Percentiles rank a stretch among this genome's conserved stretches.
Conservation (phyloP, 148 eudicot genomes). For the Polygonum maritimum region DNA sequence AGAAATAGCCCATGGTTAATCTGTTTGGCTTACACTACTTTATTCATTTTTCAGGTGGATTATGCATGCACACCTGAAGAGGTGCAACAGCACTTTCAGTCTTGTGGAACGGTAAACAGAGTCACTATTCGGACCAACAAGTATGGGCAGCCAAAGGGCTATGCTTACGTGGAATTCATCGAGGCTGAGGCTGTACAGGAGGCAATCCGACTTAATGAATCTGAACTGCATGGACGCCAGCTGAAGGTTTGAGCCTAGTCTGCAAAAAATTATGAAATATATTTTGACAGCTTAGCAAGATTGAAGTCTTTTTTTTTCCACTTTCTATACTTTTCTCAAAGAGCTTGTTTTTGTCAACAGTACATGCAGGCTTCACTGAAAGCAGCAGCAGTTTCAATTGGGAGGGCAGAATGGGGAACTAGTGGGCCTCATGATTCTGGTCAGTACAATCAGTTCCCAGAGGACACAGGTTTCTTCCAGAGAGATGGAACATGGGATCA, state of each 20-base stretch:
- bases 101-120: slow-evolving; percentile 85
- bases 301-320: background rate
- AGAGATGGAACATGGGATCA: slow-evolving; percentile 78
- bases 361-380: slow-evolving; percentile 83
- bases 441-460: slow-evolving; percentile 84
- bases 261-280: background rate
- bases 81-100: slow-evolving; percentile 87
- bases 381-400: slow-evolving; percentile 75
- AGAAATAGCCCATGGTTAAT: background rate
- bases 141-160: slow-evolving; percentile 86
- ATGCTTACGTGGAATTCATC: slow-evolving; percentile 79
- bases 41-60: slow-evolving; percentile 50
- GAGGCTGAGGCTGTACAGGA: slow-evolving; percentile 80
- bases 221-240: slow-evolving; percentile 88
- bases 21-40: background rate
- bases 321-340: slow-evolving; percentile 1
- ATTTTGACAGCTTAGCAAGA: background rate
- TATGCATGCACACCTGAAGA: slow-evolving; percentile 92
- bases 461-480: slow-evolving; percentile 72
- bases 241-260: slow-evolving; percentile 42
- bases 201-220: slow-evolving; percentile 67
- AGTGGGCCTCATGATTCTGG: slow-evolving; percentile 89
- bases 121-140: slow-evolving; percentile 72
- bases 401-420: slow-evolving; percentile 67
- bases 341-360: slow-evolving; percentile 34